These are phyloP conservation scores for Saccharomyces paradoxus DNA, from an alignment of 805 yeast genomes.

Conservation along the genomic window DNA sequence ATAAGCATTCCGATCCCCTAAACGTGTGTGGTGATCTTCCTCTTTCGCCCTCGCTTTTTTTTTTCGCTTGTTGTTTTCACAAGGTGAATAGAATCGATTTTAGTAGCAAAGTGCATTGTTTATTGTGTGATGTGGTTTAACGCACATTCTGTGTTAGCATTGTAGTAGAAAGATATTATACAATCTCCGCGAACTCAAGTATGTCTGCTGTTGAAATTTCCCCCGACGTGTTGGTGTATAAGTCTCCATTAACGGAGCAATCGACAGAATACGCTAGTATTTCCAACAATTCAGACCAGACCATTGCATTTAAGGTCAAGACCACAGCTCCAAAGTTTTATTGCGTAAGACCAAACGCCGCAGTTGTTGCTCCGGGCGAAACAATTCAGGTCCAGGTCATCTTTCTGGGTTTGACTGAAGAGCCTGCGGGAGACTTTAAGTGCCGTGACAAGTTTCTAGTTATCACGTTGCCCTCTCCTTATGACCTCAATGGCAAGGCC, in stretches of 20 bases:
- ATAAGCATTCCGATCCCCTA: neutral
- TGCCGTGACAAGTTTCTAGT: conserved; percentile 90
- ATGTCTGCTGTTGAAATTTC: neutral
- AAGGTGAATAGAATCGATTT: neutral
- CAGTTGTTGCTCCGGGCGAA: conserved; percentile 67
- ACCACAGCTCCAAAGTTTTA: conserved; percentile 95
- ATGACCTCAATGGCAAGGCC: conserved; percentile 43
- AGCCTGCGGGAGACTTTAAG: conserved; percentile 63
- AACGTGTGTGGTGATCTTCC: neutral
- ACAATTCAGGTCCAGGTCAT: conserved; percentile 69
- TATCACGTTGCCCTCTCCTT: conserved; percentile 72
- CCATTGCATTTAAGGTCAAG: conserved; percentile 88
- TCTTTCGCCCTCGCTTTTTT: neutral
- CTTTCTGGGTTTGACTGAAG: conserved; percentile 72
- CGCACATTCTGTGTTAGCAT: neutral
- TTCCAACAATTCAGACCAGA: conserved; percentile 49
- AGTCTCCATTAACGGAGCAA: conserved; percentile 70
- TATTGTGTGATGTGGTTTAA: neutral
- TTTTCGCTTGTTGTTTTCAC: neutral
- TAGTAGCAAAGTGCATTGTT: neutral
- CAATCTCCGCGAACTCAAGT: neutral
- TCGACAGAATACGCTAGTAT: conserved; percentile 49
- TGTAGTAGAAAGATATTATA: neutral
- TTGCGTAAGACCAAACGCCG: conserved; percentile 94
- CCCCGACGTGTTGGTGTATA: neutral